A percentile compares a stretch with the other conserved stretches of the same genome.
Evolutionary conservation across 495 filamentous ascomycete genomes (phyloP).

Genomic region (Durotheca rogersii): DNA sequence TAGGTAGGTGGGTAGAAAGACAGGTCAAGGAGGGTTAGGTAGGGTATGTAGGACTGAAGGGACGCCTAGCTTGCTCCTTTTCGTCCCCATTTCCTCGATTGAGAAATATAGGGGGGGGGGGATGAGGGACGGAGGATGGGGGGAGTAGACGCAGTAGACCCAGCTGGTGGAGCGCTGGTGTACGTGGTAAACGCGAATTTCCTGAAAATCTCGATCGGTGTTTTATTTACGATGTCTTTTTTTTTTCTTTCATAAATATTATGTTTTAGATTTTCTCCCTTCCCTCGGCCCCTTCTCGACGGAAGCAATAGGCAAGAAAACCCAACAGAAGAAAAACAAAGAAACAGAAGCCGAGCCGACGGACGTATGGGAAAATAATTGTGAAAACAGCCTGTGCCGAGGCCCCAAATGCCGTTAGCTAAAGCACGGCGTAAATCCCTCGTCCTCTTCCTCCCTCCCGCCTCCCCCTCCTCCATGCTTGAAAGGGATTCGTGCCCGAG

Average conservation of each 20-base stretch:
- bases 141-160: too few species aligned
- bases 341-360: too few species aligned
- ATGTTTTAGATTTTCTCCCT: neutral
- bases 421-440: too few species aligned
- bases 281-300: too few species aligned
- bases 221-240: too few species aligned
- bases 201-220: too few species aligned
- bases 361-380: too few species aligned
- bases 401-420: neutral
- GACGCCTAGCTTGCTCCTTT: constrained; percentile 8
- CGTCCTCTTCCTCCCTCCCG: too few species aligned
- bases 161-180: neutral
- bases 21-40: neutral
- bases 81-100: constrained; percentile 14
- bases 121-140: too few species aligned
- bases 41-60: constrained; percentile 8
- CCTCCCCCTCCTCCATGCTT: neutral
- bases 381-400: too few species aligned
- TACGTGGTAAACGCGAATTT: too few species aligned
- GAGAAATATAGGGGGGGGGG: neutral
- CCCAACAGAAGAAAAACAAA: neutral
- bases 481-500: constrained; percentile 1
- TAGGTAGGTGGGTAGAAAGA: constrained; percentile 1
- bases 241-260: too few species aligned
- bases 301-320: neutral